These are phyloP conservation scores for Leptodermis oblonga DNA, from an alignment of 257 asterid genomes.

Conservation along the genomic window DNA sequence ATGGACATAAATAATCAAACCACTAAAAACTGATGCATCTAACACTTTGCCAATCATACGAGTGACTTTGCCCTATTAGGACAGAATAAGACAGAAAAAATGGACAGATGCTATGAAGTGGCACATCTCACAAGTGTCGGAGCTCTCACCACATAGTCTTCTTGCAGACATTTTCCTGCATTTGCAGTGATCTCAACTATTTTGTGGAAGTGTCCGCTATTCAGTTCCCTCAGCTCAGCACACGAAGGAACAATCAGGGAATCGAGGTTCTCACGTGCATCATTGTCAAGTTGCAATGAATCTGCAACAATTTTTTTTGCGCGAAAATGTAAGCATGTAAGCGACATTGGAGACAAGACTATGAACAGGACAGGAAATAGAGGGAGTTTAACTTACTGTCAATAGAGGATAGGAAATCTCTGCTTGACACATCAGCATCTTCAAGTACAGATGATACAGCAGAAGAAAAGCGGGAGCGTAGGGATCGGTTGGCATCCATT, in stretches of 20 bases:
- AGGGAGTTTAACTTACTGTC: slow-evolving; percentile 56
- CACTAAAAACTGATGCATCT: background rate
- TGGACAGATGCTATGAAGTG: no score
- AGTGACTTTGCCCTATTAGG: no score
- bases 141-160: slow-evolving; percentile 85
- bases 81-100: no score
- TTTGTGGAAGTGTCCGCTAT: slow-evolving; percentile 70
- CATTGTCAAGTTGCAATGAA: slow-evolving; percentile 88
- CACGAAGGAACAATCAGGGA: slow-evolving; percentile 79
- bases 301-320: slow-evolving; percentile 36
- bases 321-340: background rate
- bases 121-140: no score
- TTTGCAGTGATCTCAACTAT: slow-evolving; percentile 69
- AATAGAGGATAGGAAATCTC: slow-evolving; percentile 68
- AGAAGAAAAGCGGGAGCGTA: slow-evolving; percentile 63
- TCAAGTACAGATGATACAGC: slow-evolving; percentile 72
- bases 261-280: slow-evolving; percentile 75
- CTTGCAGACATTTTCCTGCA: slow-evolving; percentile 83
- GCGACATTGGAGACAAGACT: background rate
- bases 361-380: background rate
- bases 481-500: slow-evolving; percentile 59
- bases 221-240: slow-evolving; percentile 78
- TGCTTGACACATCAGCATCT: slow-evolving; percentile 79
- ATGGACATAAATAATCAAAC: no score
- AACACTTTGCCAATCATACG: no score